Evolutionary conservation across 2,329 filamentous ascomycete species (phyloP), one percentile per base, ranked within the genome.

Genomic region (Pestalotiopsis sp.): DNA sequence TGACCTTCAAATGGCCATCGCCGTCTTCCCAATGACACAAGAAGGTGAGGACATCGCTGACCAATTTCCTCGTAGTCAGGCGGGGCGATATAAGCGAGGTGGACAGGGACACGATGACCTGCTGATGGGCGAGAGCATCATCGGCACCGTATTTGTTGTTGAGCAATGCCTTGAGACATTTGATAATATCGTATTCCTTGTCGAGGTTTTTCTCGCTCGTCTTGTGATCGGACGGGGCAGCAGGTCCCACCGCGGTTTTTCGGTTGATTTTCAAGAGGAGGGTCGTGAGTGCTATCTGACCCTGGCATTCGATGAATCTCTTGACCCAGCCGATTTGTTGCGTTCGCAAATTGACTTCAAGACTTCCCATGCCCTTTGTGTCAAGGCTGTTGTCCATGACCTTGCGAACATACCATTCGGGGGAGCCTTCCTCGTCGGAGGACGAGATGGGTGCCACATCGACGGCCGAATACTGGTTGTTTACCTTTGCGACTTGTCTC

Each of bases 81-180:
- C 96, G 90, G 9, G 95, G 92, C 11, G 95, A 97, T 66, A 95
- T 93, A 68, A 99, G 85, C 45, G 94, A 97, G 25, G 90, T 94
- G 64, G 92, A 93, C 59, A 99, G 86, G 1, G 96, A 93, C 68
- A 97, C 90, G 71, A 98, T 91, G 71, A 98, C 93, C 78, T 95
- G 93, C 77, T 96, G 93, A 78, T 98, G 95, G 70, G 90, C 86
- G 68, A 99, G 85, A 20, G 96, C 96, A 86, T 99, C 95, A 78
- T 99, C 96, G 70, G 96, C 96, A 70, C 96, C 96, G 79, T 97
- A 98, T 80, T 97, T 98, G 88, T 98, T 99, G 89, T 99, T 99
- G 92, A 98, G 97, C 68, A 98, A 83, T 40, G 95, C 94, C 84
- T 98, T 98, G 69, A 99, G 83, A 83, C 96, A 98, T 83, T 99